Evolutionary conservation across 108 stramenopile genomes (phyloP).

Genomic region (Fragilaria radians): DNA sequence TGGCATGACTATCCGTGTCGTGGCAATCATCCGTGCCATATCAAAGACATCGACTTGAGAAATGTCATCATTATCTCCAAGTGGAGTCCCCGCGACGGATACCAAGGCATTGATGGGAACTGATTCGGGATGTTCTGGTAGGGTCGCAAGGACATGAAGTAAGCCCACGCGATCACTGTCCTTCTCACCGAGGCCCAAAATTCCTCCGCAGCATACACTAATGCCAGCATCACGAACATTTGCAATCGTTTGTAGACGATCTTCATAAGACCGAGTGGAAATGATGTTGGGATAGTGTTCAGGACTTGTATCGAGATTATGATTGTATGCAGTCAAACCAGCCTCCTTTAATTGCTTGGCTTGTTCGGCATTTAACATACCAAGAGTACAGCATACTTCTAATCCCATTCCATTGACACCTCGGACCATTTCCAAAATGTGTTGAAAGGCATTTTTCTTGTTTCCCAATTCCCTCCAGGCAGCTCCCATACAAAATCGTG

Average conservation of each 20-base stretch:
- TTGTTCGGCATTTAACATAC: slow-evolving; percentile 95
- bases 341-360: slow-evolving; percentile 95
- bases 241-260: slow-evolving; percentile 91
- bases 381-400: slow-evolving; percentile 95
- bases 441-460: slow-evolving; percentile 96
- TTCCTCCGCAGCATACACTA: slow-evolving; percentile 97
- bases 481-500: slow-evolving; percentile 98
- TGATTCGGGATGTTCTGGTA: slow-evolving; percentile 94
- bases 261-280: slow-evolving; percentile 90
- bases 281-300: slow-evolving; percentile 96
- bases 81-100: slow-evolving; percentile 84
- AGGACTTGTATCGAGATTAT: slow-evolving; percentile 95
- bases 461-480: slow-evolving; percentile 97
- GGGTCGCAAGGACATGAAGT: slow-evolving; percentile 90
- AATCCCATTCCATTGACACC: slow-evolving; percentile 92
- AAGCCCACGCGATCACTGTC: slow-evolving; percentile 91
- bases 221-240: slow-evolving; percentile 97
- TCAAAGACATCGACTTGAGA: slow-evolving; percentile 86
- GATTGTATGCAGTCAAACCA: slow-evolving; percentile 96
- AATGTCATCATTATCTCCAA: slow-evolving; percentile 81
- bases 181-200: slow-evolving; percentile 92
- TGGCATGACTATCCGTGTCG: slow-evolving; percentile 95
- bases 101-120: slow-evolving; percentile 97
- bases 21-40: slow-evolving; percentile 98
- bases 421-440: slow-evolving; percentile 93